Evolutionary conservation across 192 early-diverging fungal genomes (phyloP).

Genomic region (Coemansia sp.): DNA sequence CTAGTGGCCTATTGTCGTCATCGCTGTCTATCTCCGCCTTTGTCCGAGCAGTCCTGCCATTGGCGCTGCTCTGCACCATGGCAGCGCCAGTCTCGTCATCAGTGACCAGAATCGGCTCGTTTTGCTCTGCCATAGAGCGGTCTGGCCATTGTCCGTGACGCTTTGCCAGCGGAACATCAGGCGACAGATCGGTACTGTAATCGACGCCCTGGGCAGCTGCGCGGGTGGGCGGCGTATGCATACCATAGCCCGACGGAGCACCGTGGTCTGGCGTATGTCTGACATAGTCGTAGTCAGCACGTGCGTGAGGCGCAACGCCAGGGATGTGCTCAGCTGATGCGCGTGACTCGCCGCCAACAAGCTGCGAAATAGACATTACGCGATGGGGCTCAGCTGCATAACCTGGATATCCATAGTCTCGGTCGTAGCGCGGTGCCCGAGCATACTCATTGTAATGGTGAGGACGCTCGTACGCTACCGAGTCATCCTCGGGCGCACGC

Average conservation of each 20-base stretch:
- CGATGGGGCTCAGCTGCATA: conserved; percentile 18
- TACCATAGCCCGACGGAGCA: conserved; percentile 8
- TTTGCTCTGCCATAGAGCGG: background rate
- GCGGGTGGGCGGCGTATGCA: conserved; percentile 20
- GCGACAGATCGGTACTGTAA: conserved; percentile 6
- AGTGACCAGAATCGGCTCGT: conserved; percentile 18
- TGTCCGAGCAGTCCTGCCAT: background rate
- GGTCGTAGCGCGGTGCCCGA: conserved; percentile 13
- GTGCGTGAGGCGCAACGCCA: background rate
- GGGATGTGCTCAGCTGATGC: background rate
- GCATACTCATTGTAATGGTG: conserved; percentile 18
- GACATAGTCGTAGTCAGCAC: conserved; percentile 8
- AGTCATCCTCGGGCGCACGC: conserved; percentile 1
- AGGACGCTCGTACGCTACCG: conserved; percentile 1
- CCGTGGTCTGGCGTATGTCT: conserved; percentile 6
- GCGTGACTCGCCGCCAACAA: conserved; percentile 28
- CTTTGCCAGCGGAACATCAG: conserved; percentile 14
- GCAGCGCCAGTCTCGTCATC: conserved; percentile 22
- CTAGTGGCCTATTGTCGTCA: conserved; percentile 40
- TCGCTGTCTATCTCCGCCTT: conserved; percentile 18
- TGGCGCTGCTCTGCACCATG: background rate
- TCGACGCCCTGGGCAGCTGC: conserved; percentile 5
- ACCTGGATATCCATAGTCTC: conserved; percentile 20
- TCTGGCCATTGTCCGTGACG: conserved; percentile 12
- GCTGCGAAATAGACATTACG: conserved; percentile 52